These are phyloP conservation scores for Ceratorhiza oryzae-sativae DNA, from an alignment of 1,284 basidiomycete species.

Conservation along the genomic window DNA sequence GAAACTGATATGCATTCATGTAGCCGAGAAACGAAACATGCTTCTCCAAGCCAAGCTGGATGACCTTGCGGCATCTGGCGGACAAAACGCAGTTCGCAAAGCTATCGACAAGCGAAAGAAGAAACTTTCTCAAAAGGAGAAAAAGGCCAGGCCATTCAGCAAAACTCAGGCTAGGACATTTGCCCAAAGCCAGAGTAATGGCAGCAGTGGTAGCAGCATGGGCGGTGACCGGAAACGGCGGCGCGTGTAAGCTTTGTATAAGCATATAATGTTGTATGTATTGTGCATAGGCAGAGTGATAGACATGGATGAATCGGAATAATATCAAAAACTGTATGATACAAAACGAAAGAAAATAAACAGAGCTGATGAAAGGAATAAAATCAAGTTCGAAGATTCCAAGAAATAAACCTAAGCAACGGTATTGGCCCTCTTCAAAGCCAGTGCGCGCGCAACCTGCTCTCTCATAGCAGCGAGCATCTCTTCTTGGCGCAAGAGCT, in stretches of 20 bases:
- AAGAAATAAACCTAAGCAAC: neutral
- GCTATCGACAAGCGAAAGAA: slow-evolving; percentile 88
- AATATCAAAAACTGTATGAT: neutral
- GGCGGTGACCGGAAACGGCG: slow-evolving; percentile 19
- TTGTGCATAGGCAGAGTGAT: neutral
- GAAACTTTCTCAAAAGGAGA: slow-evolving; percentile 89
- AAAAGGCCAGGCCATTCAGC: slow-evolving; percentile 72
- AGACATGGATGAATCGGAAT: neutral
- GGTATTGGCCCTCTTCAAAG: neutral
- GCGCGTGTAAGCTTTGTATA: neutral
- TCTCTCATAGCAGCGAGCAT: slow-evolving; percentile 30
- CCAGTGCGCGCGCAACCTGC: slow-evolving; percentile 11
- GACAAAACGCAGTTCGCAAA: slow-evolving; percentile 82
- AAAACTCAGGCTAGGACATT: slow-evolving; percentile 21
- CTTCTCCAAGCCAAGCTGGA: slow-evolving; percentile 78
- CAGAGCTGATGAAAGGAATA: neutral
- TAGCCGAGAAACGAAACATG: slow-evolving; percentile 80
- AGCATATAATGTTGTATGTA: slow-evolving; percentile 8
- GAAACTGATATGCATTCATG: neutral
- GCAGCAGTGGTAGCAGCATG: neutral
- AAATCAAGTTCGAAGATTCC: neutral
- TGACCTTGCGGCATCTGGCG: slow-evolving; percentile 74
- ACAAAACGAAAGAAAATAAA: neutral
- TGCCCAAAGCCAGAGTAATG: slow-evolving; percentile 9
- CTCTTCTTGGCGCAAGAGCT: slow-evolving; percentile 26